Percentiles rank a stretch among this genome's conserved stretches.
These are phyloP conservation scores for Leccinum boreale DNA, from an alignment of 768 basidiomycete genomes.

Conservation along the genomic window DNA sequence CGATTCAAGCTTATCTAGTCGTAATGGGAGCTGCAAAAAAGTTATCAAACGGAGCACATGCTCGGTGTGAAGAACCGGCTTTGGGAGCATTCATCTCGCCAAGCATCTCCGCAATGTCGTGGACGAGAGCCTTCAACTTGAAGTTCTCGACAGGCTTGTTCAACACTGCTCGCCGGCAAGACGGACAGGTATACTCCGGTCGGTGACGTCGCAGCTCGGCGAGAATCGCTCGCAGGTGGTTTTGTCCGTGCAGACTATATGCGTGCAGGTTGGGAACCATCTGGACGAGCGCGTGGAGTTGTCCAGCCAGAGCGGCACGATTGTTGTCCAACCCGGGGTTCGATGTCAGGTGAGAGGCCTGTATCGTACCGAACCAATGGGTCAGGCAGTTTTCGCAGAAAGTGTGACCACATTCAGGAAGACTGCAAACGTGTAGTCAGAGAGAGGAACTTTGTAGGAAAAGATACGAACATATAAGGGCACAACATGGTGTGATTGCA, in stretches of 20 bases:
- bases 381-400: constrained; percentile 46
- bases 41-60: constrained; percentile 40
- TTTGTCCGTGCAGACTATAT: constrained; percentile 13
- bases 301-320: constrained; percentile 18
- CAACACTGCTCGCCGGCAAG: constrained; percentile 51
- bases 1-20: background rate
- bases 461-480: constrained; percentile 55
- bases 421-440: constrained; percentile 34
- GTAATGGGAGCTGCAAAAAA: constrained; percentile 36
- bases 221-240: constrained; percentile 19
- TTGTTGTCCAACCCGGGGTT: constrained; percentile 45
- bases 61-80: background rate
- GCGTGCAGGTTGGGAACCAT: constrained; percentile 21
- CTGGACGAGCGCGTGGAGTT: constrained; percentile 19
- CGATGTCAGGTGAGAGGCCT: constrained; percentile 44
- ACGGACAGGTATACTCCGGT: constrained; percentile 65
- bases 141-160: constrained; percentile 58
- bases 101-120: constrained; percentile 44
- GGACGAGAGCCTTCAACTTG: constrained; percentile 54
- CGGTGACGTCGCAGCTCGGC: constrained; percentile 27
- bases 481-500: constrained; percentile 63
- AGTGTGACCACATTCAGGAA: constrained; percentile 66
- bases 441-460: background rate
- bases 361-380: constrained; percentile 50
- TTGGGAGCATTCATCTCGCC: constrained; percentile 45